Conservation (phyloP, 2,329 filamentous ascomycete species). For the Fusarium anguioides region DNA sequence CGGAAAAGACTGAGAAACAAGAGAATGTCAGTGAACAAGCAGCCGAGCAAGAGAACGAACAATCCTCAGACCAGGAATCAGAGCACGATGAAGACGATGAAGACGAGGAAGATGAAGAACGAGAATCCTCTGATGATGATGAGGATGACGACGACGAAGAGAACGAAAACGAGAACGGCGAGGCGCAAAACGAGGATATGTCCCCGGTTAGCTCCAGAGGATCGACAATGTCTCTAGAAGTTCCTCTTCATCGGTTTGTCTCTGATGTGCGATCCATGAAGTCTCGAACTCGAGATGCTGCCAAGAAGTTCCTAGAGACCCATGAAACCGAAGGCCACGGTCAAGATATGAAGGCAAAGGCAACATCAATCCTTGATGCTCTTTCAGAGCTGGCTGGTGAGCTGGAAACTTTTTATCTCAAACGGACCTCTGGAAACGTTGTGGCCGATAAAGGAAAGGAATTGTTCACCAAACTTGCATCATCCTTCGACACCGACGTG, state of each 20-base stretch:
- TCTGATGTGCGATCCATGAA: slow-evolving; percentile 66
- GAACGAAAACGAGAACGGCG: slow-evolving; percentile 62
- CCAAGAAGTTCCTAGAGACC: slow-evolving; percentile 83
- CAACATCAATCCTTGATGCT: slow-evolving; percentile 77
- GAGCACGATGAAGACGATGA: slow-evolving; percentile 44
- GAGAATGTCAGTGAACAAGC: slow-evolving; percentile 45
- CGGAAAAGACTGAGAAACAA: slow-evolving; percentile 27
- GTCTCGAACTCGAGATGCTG: slow-evolving; percentile 77
- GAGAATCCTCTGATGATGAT: slow-evolving; percentile 54
- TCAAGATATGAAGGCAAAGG: slow-evolving; percentile 81
- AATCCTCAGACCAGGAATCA: slow-evolving; percentile 47
- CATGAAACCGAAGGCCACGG: slow-evolving; percentile 82
- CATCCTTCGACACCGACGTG: slow-evolving; percentile 89
- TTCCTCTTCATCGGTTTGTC: slow-evolving; percentile 60
- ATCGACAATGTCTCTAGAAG: slow-evolving; percentile 73
- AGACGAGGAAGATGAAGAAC: slow-evolving; percentile 50
- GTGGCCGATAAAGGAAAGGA: slow-evolving; percentile 65
- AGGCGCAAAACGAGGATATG: slow-evolving; percentile 65
- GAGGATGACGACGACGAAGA: slow-evolving; percentile 66
- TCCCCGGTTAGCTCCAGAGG: slow-evolving; percentile 74
- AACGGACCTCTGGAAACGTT: slow-evolving; percentile 59
- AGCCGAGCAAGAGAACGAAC: slow-evolving; percentile 45
- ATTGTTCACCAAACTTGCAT: slow-evolving; percentile 80
- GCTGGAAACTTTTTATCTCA: slow-evolving; percentile 77
- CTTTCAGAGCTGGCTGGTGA: slow-evolving; percentile 78